Percentiles rank a stretch among this genome's conserved stretches.
These are phyloP conservation scores for Delonix regia DNA, from an alignment of 306 rosid species.

Conservation along the genomic window DNA sequence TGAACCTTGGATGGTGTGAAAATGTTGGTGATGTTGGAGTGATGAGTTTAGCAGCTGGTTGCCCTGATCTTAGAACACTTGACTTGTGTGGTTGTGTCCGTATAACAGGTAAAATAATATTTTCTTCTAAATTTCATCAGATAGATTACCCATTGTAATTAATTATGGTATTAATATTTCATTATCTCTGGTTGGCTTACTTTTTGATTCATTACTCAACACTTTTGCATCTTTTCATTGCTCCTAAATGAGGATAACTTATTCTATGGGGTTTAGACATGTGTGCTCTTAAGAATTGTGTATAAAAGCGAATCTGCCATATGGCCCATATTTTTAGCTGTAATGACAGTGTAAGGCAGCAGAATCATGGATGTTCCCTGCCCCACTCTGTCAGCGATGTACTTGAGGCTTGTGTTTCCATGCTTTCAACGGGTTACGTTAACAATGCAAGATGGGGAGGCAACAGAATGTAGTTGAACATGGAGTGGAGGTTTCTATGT, in stretches of 20 bases:
- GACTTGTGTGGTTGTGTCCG: constrained; percentile 87
- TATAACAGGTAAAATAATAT: constrained; percentile 69
- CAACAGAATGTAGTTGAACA: not conserved
- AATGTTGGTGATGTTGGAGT: constrained; percentile 86
- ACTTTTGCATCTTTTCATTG: not conserved
- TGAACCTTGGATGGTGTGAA: constrained; percentile 98
- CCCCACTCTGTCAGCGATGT: not conserved
- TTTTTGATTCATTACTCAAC: not conserved
- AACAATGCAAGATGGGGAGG: not conserved
- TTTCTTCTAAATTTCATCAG: not conserved
- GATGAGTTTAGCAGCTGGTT: constrained; percentile 79
- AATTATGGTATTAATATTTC: not conserved
- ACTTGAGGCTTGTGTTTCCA: not conserved
- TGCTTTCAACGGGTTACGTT: not conserved
- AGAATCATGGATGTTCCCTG: not conserved
- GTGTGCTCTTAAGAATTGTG: not conserved
- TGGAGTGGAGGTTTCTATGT: not conserved
- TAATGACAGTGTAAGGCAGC: not conserved
- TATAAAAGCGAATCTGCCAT: not conserved
- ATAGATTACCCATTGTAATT: not conserved
- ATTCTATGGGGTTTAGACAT: not conserved
- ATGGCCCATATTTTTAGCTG: not conserved
- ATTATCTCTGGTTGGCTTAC: not conserved
- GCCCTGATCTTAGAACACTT: constrained; percentile 82
- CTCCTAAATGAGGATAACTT: constrained; percentile 6